Base-by-base conservation (phyloP, 2,329 filamentous ascomycete species). In the Emericellopsis atlantica region DNA sequence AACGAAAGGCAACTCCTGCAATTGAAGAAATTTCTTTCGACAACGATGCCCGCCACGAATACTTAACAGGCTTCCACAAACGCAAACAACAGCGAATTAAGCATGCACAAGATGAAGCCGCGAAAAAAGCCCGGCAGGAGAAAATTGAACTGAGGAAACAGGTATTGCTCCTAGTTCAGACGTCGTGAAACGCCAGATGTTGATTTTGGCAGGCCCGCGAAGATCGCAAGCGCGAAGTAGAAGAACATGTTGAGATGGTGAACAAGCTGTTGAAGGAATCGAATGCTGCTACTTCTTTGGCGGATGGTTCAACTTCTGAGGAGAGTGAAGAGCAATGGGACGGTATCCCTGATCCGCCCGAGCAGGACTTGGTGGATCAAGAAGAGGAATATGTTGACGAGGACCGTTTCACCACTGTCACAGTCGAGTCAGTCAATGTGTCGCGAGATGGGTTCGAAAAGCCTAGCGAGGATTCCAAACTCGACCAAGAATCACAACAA, bases 371-470 rank as follows among this genome's bases (percentile, higher is more conserved):
- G 18, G 63, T 92, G 36, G 80, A 93, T 55, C 79, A 86, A 50
- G 84, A 95, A 57, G 88, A 90, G 49, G 88, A 96, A 59, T 98
- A 95, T 62, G 76, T 95, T 48, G 92, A 98, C 59, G 92, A 96
- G 58, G 90, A 95, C 59, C 84, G 84, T 56, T 95, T 87, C 58
- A 96, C 92, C 1, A 95, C 87, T 1, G 92, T 98, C 22, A 95
- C 86, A 0, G 80, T 98, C 1, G 90, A 95, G 58, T 82, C 84
- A 10, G 87, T 98, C 49, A 82, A 81, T 46, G 74, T 93, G 14
- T 81, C 83, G 11, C 76, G 77, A 49, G 78, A 88, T 42, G 85
- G 85, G 1, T 64, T 93, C 37, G 70, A 76, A 43, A 80, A 74
- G 50, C 59, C 63, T 4, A 43, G 53, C 33, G 40, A 50, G 15